Evolutionary conservation across 495 filamentous ascomycete species (phyloP), one percentile per base, ranked within the genome.

Genomic region (Trichoderma reesei): DNA sequence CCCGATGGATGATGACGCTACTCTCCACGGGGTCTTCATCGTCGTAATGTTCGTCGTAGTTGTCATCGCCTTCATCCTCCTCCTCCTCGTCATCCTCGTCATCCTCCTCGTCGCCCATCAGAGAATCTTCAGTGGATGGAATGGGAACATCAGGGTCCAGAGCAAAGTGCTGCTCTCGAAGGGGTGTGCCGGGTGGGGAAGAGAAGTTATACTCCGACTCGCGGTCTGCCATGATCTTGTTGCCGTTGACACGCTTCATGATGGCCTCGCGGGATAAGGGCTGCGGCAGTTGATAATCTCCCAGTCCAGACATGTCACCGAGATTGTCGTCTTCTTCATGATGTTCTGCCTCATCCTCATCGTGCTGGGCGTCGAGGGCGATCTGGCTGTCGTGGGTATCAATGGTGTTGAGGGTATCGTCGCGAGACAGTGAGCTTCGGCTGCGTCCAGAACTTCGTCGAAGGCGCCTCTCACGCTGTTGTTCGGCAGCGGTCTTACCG

Each of bases 211-310:
- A 85, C 64, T 85, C 82, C n/a, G 85, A 84, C 59, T 90, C 86
- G 42, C 73, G 74, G 3, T 75, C 74, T 44, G 78, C 78, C 64
- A 73, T 72, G 6, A 26, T 26, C 60, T 86, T 83, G 60, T 87
- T 84, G 48, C 88, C 87, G 68, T 92, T 91, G 31, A 98, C 86
- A 64, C 91, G 91, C 16, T 91, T 85, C 60, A 96, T 76, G 64
- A 98, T 98, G 0, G 92, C 96, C 70, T 97, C 94, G 26, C 94
- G 83, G 41, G 94, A 97, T 69, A 96, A 93, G 36, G 86, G 88
- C 14, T 90, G 89, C 38, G 87, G 83, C 0, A 87, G 74, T 61
- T 87, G 80, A 64, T 86, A 86, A 39, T 85, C 82, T 14, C 78
- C 82, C 33, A 85, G 72, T 9, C 73, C 73, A 1, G 80, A 80